phyloP scores from a whole-genome alignment of 495 filamentous ascomycete genomes.

The Sordaria brevicollis region DNA sequence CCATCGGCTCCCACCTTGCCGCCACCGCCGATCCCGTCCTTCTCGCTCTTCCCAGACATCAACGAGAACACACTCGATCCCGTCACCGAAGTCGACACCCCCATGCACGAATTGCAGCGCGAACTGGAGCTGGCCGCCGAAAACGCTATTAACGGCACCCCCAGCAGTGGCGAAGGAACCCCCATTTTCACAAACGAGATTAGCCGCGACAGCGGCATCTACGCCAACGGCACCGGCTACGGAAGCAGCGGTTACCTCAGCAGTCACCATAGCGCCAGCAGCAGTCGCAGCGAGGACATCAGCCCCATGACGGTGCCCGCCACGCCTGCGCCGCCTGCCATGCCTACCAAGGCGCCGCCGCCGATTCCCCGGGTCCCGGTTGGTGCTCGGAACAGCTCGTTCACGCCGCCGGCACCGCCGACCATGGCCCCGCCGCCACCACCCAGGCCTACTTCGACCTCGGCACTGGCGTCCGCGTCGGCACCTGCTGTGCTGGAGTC shows the following conservation, averaged over 20 bases:
- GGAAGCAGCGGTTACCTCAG: background rate
- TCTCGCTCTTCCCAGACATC: constrained; percentile 17
- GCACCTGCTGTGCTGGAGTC: background rate
- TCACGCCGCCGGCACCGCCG: background rate
- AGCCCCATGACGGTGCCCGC: background rate
- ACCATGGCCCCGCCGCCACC: background rate
- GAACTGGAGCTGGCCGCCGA: constrained; percentile 9
- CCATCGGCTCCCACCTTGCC: background rate
- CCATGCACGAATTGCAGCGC: constrained; percentile 5
- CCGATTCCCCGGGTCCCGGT: background rate
- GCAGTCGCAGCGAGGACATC: background rate
- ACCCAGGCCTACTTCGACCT: background rate
- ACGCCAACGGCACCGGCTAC: background rate
- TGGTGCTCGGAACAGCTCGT: background rate
- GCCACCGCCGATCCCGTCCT: constrained; percentile 14
- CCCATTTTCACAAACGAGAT: background rate
- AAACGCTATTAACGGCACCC: constrained; percentile 3
- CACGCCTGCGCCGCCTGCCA: background rate
- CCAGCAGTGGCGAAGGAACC: background rate
- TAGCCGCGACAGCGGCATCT: background rate
- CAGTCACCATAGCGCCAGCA: background rate
- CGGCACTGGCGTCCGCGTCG: background rate
- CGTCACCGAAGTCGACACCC: constrained; percentile 17
- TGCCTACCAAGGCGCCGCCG: background rate
- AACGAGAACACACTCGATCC: constrained; percentile 14